A percentile compares a stretch with the other conserved stretches of the same genome.
phyloP scores from a whole-genome alignment of 2,329 filamentous ascomycete species.

The Hymenoscyphus scutula region DNA sequence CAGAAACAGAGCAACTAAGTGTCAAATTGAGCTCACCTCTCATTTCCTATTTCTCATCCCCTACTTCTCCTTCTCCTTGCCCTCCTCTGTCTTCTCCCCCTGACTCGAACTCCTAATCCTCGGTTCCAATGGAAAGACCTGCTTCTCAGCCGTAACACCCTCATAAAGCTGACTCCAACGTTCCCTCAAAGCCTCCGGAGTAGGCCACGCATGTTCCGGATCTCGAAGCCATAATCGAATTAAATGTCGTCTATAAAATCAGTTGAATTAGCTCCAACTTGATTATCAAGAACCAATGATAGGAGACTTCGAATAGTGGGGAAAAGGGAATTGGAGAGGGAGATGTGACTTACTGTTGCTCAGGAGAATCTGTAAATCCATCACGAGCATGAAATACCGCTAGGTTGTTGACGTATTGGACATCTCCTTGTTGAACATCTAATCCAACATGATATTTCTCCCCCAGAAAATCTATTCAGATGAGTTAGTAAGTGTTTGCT shows the following conservation, averaged over 20 bases:
- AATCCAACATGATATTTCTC: conserved; percentile 39
- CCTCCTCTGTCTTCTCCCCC: background rate
- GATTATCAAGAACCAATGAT: background rate
- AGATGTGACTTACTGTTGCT: conserved; percentile 33
- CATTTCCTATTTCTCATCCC: too few relatives aligned
- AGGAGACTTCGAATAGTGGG: background rate
- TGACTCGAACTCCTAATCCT: conserved; percentile 36
- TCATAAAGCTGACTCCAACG: conserved; percentile 54
- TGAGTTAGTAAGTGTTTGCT: too few relatives aligned
- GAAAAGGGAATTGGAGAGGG: too few relatives aligned
- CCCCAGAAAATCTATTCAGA: conserved; percentile 38
- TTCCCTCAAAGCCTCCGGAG: conserved; percentile 38
- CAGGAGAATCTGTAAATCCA: conserved; percentile 40
- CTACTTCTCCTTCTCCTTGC: too few relatives aligned
- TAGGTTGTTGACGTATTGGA: conserved; percentile 48
- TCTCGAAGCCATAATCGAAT: conserved; percentile 47
- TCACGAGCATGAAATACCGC: conserved; percentile 47
- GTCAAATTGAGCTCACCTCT: background rate
- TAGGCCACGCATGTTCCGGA: conserved; percentile 42
- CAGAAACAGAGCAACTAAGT: too few relatives aligned
- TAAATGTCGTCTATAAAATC: conserved; percentile 39
- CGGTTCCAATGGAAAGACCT: conserved; percentile 58
- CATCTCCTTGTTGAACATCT: conserved; percentile 41
- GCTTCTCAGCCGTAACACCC: conserved; percentile 48
- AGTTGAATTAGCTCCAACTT: background rate